Conservation (phyloP, 805 yeast genomes). For the Saccharomyces paradoxus region DNA sequence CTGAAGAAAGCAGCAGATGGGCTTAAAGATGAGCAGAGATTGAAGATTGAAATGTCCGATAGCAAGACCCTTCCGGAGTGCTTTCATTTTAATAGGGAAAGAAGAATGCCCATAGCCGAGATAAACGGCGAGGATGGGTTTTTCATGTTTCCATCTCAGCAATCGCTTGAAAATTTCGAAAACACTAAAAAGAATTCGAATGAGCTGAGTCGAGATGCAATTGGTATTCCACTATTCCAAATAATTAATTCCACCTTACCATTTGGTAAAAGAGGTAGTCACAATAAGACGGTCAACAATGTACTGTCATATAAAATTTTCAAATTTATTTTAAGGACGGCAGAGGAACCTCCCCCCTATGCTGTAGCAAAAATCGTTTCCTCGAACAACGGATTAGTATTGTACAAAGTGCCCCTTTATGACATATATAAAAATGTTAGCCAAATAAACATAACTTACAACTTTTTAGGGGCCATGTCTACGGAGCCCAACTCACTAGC, state of each 20-base stretch:
- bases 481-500: neutral
- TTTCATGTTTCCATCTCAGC: conserved; percentile 11
- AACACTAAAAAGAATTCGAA: conserved; percentile 1
- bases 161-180: conserved; percentile 11
- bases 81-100: conserved; percentile 5
- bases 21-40: neutral
- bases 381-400: conserved; percentile 1
- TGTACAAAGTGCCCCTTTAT: conserved; percentile 10
- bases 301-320: conserved; percentile 3
- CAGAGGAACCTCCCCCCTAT: conserved; percentile 10
- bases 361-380: conserved; percentile 4
- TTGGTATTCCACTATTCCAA: conserved; percentile 15
- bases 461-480: neutral
- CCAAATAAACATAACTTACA: neutral
- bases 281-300: neutral
- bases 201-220: conserved; percentile 8
- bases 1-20: neutral
- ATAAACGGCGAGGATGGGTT: conserved; percentile 4
- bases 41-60: neutral
- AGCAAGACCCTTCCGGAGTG: neutral
- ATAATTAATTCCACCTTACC: neutral
- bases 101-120: conserved; percentile 6
- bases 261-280: neutral
- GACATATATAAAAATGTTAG: conserved; percentile 3
- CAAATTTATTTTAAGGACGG: conserved; percentile 4